Conservation (phyloP, 2,329 filamentous ascomycete species). For the Diaporthe amygdali region DNA sequence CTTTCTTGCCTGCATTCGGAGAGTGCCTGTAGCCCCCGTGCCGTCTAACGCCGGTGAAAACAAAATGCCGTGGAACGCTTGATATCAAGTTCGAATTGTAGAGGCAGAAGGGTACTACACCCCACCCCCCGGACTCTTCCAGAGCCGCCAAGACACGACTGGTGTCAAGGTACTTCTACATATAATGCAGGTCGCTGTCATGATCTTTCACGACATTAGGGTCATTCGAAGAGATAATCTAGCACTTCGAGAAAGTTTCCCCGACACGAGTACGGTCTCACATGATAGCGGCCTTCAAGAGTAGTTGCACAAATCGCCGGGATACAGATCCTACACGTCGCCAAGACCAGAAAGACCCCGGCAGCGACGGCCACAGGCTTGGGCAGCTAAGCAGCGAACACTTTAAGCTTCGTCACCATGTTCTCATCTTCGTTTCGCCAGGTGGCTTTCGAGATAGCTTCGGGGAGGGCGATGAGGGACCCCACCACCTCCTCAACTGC, state of each 20-base stretch:
- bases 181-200: not conserved
- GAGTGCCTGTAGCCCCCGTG: not conserved
- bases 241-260: not conserved
- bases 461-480: not conserved
- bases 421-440: conserved; percentile 6
- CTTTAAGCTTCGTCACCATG: conserved; percentile 9
- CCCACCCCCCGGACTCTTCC: not conserved
- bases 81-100: not conserved
- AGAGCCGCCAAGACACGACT: not conserved
- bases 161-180: not conserved
- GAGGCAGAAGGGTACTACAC: not conserved
- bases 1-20: not conserved
- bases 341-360: not conserved
- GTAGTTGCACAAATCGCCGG: not conserved
- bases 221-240: not conserved
- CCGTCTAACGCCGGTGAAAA: not conserved
- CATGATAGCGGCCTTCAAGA: not conserved
- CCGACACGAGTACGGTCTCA: not conserved
- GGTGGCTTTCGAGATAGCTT: not conserved
- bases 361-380: not conserved
- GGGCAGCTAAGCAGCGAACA: not conserved
- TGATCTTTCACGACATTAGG: not conserved
- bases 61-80: not conserved
- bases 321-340: not conserved
- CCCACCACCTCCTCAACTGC: not conserved